phyloP scores from a whole-genome alignment of 768 basidiomycete genomes.

The Mycena vitilis region DNA sequence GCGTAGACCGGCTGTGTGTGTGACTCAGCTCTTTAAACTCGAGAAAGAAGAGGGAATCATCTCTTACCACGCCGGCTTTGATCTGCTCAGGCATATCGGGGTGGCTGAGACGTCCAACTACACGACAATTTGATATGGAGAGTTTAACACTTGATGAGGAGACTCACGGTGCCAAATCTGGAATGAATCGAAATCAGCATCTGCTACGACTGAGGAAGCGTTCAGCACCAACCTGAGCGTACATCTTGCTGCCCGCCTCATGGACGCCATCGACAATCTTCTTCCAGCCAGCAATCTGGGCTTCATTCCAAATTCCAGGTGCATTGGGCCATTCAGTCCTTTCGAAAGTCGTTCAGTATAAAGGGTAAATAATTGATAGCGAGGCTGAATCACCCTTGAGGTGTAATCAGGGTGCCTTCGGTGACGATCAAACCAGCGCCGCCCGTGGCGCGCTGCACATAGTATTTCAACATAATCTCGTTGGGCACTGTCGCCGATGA shows the following conservation, averaged over 20 bases:
- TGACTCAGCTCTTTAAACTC: neutral
- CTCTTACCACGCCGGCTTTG: constrained; percentile 13
- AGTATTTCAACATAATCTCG: constrained; percentile 50
- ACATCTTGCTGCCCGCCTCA: constrained; percentile 30
- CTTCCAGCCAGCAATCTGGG: constrained; percentile 45
- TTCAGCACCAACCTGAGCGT: constrained; percentile 43
- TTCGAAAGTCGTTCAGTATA: neutral
- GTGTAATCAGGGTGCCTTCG: constrained; percentile 44
- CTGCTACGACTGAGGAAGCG: constrained; percentile 30
- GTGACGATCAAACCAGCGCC: constrained; percentile 52
- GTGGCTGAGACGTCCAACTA: constrained; percentile 28
- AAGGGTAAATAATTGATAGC: neutral
- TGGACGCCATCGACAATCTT: constrained; percentile 50
- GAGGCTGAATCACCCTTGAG: constrained; percentile 42
- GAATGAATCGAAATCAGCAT: constrained; percentile 1
- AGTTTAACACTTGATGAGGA: neutral
- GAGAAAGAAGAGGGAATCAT: neutral
- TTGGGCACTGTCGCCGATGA: constrained; percentile 47
- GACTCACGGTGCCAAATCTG: constrained; percentile 35
- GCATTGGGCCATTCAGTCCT: constrained; percentile 47
- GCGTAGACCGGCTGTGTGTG: constrained; percentile 26
- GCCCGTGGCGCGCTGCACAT: constrained; percentile 50
- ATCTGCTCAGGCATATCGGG: constrained; percentile 20
- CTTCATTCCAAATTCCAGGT: constrained; percentile 34
- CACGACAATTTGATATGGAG: neutral